Conservation (phyloP, 176 grass and related monocot species). For the Carex pumila region DNA sequence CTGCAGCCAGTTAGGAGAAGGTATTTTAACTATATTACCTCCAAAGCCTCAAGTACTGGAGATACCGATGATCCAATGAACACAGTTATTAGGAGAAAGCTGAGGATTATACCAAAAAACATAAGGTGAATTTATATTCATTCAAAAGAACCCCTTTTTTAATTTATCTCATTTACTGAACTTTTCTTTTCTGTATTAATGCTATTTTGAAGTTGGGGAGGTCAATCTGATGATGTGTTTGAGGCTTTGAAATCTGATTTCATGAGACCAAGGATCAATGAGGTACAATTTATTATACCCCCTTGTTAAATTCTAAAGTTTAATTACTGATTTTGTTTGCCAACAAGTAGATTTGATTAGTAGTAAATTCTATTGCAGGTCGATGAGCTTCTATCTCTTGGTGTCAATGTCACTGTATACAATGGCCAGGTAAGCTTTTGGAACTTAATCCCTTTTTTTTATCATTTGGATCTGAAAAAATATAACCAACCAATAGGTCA, state of each 20-base stretch:
- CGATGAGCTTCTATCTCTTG: conserved; percentile 64
- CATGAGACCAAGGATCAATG: conserved; percentile 70
- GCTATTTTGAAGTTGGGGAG: conserved; percentile 43
- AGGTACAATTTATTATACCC: conserved; percentile 24
- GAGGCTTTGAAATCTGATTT: conserved; percentile 36
- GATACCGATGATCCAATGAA: conserved; percentile 45
- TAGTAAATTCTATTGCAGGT: conserved; percentile 31
- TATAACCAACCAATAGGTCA: not conserved
- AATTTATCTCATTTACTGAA: not conserved
- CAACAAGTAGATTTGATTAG: not conserved
- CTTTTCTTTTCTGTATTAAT: not conserved
- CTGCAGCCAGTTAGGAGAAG: conserved; percentile 23
- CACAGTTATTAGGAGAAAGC: conserved; percentile 61
- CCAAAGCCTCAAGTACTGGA: conserved; percentile 24
- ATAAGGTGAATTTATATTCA: conserved; percentile 20
- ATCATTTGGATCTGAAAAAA: not conserved
- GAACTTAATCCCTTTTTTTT: not conserved
- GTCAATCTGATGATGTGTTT: conserved; percentile 53
- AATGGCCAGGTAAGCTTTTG: conserved; percentile 56
- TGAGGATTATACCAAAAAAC: conserved; percentile 59
- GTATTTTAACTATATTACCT: conserved; percentile 42
- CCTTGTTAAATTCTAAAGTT: not conserved
- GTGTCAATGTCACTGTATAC: conserved; percentile 68
- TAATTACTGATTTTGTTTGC: not conserved
- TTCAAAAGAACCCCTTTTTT: not conserved